These are phyloP conservation scores for Dryas integrifolia DNA, from an alignment of 331 rosid species.

Conservation along the genomic window DNA sequence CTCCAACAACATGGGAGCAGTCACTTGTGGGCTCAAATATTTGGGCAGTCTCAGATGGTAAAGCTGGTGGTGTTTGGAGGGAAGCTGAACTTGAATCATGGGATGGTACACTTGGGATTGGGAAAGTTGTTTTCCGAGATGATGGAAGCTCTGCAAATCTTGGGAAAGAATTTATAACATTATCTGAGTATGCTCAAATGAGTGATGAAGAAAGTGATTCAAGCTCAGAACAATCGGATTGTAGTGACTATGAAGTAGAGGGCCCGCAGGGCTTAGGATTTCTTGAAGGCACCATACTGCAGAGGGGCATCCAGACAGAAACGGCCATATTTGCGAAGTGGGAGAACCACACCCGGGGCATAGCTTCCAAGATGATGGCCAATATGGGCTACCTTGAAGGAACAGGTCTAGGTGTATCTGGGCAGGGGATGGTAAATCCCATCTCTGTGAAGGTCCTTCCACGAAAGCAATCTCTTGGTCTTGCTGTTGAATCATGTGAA, in stretches of 20 bases:
- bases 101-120: slow-evolving; percentile 62
- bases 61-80: slow-evolving; percentile 72
- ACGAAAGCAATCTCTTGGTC: slow-evolving; percentile 83
- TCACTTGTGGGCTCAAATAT: slow-evolving; percentile 73
- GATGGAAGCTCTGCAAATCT: slow-evolving; percentile 71
- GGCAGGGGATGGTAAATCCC: slow-evolving; percentile 87
- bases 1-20: slow-evolving; percentile 68
- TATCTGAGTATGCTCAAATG: slow-evolving; percentile 65
- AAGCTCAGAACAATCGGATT: slow-evolving; percentile 54
- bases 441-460: slow-evolving; percentile 76
- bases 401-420: slow-evolving; percentile 81
- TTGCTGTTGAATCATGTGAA: slow-evolving; percentile 57
- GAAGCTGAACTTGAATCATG: slow-evolving; percentile 90
- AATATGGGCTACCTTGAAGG: slow-evolving; percentile 93
- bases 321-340: slow-evolving; percentile 89
- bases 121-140: slow-evolving; percentile 74
- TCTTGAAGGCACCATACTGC: slow-evolving; percentile 62
- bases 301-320: slow-evolving; percentile 75
- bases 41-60: slow-evolving; percentile 67
- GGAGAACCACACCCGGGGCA: slow-evolving; percentile 95
- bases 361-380: slow-evolving; percentile 99
- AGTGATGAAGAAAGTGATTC: slow-evolving; percentile 56
- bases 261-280: slow-evolving; percentile 73
- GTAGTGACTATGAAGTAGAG: slow-evolving; percentile 64
- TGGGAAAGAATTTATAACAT: slow-evolving; percentile 53